Evolutionary conservation across 2,329 filamentous ascomycete species (phyloP), one percentile per base, ranked within the genome.

Genomic region (Aureobasidium sp.): DNA sequence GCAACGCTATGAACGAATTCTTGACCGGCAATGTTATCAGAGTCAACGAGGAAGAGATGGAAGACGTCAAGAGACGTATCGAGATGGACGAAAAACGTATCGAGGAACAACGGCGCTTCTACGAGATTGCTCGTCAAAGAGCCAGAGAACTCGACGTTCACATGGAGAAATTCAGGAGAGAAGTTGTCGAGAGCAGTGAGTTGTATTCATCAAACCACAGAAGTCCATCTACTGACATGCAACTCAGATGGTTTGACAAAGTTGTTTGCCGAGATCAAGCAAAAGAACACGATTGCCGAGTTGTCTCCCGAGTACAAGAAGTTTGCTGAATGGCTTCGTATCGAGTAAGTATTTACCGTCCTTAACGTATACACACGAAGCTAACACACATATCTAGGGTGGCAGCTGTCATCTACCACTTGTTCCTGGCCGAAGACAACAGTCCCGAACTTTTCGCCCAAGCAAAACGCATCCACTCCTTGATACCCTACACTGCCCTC

Each of bases 381-480:
- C 65, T 64, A 17, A 62, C 37, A 61, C 14, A 5, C 29, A 11
- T 14, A 31, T 51, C 25, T 58, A 81, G 79, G 77, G 87, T 99
- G 53, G 94, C 94, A 27, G 94, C 94, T 44, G 97, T 94, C 25
- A 86, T 97, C 63, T 99, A 99, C 72, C 94, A 99, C 74, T 80
- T 99, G 37, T 99, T 99, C 80, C 82, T 99, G 48, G 94, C 94
- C 6, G 94, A 99, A 74, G 94, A 99, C 76, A 99, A 99, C 74
- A 97, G 93, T 0, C 92, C 94, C 0, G 94, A 99, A 71, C 77
- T 99, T 34, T 97, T 97, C 73, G 91, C 91, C 0, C 94, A 99
- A 75, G 87, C 89, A 5, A 96, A 93, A 77, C 86, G 90, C 64
- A 97, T 97, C 58, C 94, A 99, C 73, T 96, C 92, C 0, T 83